Conservation (phyloP, 768 basidiomycete species). For the Suillus cothurnatus region DNA sequence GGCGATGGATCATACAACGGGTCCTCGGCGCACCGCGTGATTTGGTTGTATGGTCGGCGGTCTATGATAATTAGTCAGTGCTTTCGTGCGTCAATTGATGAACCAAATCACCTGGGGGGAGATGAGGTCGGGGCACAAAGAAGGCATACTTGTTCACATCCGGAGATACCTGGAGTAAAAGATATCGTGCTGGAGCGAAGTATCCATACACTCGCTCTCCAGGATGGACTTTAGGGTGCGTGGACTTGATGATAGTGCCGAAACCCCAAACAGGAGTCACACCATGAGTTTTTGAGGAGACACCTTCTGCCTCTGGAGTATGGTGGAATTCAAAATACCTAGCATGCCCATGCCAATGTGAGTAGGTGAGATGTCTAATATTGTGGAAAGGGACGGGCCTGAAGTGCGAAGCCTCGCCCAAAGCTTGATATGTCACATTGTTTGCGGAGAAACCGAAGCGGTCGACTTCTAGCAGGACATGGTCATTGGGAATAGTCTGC, state of each 20-base stretch:
- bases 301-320: slow-evolving; percentile 41
- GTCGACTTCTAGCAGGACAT: slow-evolving; percentile 59
- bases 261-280: slow-evolving; percentile 77
- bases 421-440: slow-evolving; percentile 69
- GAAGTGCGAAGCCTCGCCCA: slow-evolving; percentile 45
- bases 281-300: slow-evolving; percentile 55
- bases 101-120: slow-evolving; percentile 51
- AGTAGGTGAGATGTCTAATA: not conserved
- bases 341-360: slow-evolving; percentile 32
- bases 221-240: slow-evolving; percentile 45
- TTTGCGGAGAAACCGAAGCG: slow-evolving; percentile 74
- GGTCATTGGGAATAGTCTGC: slow-evolving; percentile 37
- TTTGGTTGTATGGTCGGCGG: slow-evolving; percentile 68
- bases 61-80: slow-evolving; percentile 38
- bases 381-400: slow-evolving; percentile 25
- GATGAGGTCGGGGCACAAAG: slow-evolving; percentile 59
- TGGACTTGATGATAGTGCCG: slow-evolving; percentile 55
- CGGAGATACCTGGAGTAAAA: slow-evolving; percentile 53
- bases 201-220: slow-evolving; percentile 68
- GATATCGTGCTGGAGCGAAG: slow-evolving; percentile 59
- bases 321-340: slow-evolving; percentile 74
- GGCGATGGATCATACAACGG: slow-evolving; percentile 53
- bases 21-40: slow-evolving; percentile 60
- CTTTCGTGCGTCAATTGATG: not conserved
- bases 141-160: slow-evolving; percentile 57